Base-by-base conservation (phyloP, 805 yeast species). In the Lipomyces kockii region DNA sequence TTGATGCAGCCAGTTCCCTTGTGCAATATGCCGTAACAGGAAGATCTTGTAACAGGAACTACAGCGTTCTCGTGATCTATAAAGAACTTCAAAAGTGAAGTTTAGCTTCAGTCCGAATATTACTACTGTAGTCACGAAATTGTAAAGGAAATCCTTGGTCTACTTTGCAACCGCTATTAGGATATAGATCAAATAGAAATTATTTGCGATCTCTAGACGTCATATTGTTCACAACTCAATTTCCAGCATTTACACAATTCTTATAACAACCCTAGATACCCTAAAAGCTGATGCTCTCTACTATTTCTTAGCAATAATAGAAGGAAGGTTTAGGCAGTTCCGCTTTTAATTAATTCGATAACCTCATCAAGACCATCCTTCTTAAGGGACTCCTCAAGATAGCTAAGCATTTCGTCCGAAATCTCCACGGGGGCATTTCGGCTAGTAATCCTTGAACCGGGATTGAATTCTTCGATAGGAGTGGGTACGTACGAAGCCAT, bases 401-500 rank as follows among this genome's bases (percentile, higher is more conserved):
- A 43, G 25, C 49, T 43, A 43, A 43, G 49, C 49, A 43, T 43
- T 43, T 43, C 22, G n/a, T 43, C 49, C 49, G 49, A 43, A 43
- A 43, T n/a, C 8, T 43, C 49, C 49, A 43, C 22, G 49, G 49
- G 49, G 22, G 22, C 49, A n/a, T 43, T 17, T 17, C 49, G 49
- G 22, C 49, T 43, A 7, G 49, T 43, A 17, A n/a, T n/a, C 49
- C 14, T 43, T n/a, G 49, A 43, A 6, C 49, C 49, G 14, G 22
- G 11, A 43, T 17, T n/a, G 49, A 43, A 43, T 17, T 43, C 49
- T 43, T 43, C 49, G 22, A 43, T 7, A 2, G 49, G 49, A 5
- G 49, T 43, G 49, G 49, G 49, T n/a, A 43, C 12, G 49, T 17
- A 43, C n/a, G 49, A 43, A 43, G 49, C 49, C 49, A 43, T 43